Percentiles rank a stretch among this genome's conserved stretches.
Conservation (phyloP, 768 basidiomycete species). For the Russula virescens region DNA sequence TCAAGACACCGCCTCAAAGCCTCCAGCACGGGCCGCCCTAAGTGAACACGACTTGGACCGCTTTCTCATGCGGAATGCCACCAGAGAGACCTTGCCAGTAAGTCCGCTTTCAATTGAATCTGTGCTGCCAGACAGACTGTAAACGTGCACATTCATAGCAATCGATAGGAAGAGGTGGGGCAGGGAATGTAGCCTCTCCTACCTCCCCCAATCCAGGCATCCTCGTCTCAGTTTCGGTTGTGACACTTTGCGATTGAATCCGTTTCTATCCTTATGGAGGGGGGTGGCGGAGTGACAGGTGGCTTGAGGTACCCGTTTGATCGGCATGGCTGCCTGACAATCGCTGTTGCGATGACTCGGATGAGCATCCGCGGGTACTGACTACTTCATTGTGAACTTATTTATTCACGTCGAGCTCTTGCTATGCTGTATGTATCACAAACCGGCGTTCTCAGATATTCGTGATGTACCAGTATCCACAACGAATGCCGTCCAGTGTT, state of each 20-base stretch:
- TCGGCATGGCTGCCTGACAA: neutral
- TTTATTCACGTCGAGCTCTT: too few relatives aligned
- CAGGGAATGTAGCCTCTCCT: slow-evolving; percentile 3
- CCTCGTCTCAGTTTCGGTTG: neutral
- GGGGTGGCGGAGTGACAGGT: too few relatives aligned
- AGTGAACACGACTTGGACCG: neutral
- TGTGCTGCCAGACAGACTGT: neutral
- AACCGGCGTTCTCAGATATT: neutral
- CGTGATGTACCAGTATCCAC: neutral
- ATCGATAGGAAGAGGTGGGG: slow-evolving; percentile 12
- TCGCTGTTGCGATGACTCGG: too few relatives aligned
- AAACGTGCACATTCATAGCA: slow-evolving; percentile 5
- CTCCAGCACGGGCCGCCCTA: neutral
- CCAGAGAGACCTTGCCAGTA: neutral
- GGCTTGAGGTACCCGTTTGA: too few relatives aligned
- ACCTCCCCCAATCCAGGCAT: neutral
- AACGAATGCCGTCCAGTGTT: neutral
- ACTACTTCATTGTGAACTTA: too few relatives aligned
- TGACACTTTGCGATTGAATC: neutral
- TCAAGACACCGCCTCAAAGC: too few relatives aligned
- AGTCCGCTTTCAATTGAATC: neutral
- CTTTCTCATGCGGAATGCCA: neutral
- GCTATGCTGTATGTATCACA: neutral
- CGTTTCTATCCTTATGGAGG: neutral
- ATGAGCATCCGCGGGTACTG: too few relatives aligned